Base-by-base conservation (phyloP, 2,329 filamentous ascomycete species). In the Ophiostoma sp. region DNA sequence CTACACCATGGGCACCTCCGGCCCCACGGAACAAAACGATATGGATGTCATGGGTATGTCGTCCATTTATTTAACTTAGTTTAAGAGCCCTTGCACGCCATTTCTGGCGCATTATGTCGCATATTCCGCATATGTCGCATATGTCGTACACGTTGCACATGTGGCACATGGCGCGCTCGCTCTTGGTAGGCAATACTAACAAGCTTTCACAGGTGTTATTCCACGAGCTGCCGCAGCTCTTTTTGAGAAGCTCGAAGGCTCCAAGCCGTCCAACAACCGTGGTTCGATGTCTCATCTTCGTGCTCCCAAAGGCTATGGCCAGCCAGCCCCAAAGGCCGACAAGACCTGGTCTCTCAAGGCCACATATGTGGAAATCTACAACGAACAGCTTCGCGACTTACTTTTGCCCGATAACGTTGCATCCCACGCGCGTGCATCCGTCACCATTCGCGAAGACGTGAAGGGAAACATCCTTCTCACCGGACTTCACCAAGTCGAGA, bases 1-100 rank as follows among this genome's bases (percentile, higher is more conserved):
- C 2, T 98, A 96, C 77, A 99, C 95, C 0, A 99, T 99, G 95
- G 95, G 95, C 69, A 99, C 95, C 0, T 93, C 94, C 0, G 93
- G 93, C 4, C 92, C 93, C 1, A 78, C 78, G 36, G 93, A 97
- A 75, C 90, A 96, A 75, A 83, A 81, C 40, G 84, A 94, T 74
- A 72, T 83, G 42, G 85, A 89, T 7, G 78, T 87, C 42, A 95
- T 94, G 90, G 93, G 92, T 95, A 84, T 78, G 89, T 70, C 38
- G 5, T 69, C 27, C 2, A 27, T 27, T 27, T 27, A 27, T 27
- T 27, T 27, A 27, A 27, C 2, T 27, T 27, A 27, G 1, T 27
- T 27, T 27, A 27, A 27, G 27, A 27, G 27, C 38, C 38, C 58
- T 16, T 64, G 40, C 9, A 44, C 41, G 62, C 62, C 16, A 55